Base-by-base conservation (phyloP, 371 early-diverging fungal species). In the Nosema muscidifuracis region DNA sequence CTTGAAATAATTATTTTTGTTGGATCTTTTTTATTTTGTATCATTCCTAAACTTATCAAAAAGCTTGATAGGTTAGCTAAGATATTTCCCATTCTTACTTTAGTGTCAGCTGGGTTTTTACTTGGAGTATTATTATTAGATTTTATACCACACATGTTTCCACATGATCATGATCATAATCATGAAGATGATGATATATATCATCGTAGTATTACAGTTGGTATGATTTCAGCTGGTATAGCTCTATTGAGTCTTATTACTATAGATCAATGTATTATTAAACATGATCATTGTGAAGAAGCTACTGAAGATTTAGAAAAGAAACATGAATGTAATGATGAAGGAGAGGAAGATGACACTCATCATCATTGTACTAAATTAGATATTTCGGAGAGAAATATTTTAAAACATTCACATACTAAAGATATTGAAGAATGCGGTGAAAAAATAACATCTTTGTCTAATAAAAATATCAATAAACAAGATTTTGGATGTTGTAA, bases 251-350 rank as follows among this genome's bases (percentile, higher is more conserved):
- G 66, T 30, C 77, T 82, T 0, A 43, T 82, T 13, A 71, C 62
- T 16, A 65, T 82, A 30, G 82, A 82, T 57, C 44, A 68, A 28
- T 64, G 68, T 47, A 57, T 82, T 33, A 47, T 82, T 20, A 68
- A 82, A 26, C 82, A 82, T 51, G 15, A 42, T n/a, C 80, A 82
- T 69, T 82, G 82, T 55, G 78, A 82, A 40, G 70, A 74, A 51
- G 15, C 2, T 16, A 28, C 33, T 1, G 47, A 70, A 20, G 16
- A n/a, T n/a, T n/a, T n/a, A n/a, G n/a, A 68, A 2, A 33, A 33
- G 1, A 18, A 55, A 31, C 24, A 36, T 64, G 64, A 40, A 7
- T 2, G 56, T 1, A 3, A 56, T 56, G 38, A 56, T 56, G 2
- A 44, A 44, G 42, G 26, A 47, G 31, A 65, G 6, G n/a, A n/a